phyloP scores from a whole-genome alignment of 495 filamentous ascomycete genomes.

The Trichoderma gamsii region DNA sequence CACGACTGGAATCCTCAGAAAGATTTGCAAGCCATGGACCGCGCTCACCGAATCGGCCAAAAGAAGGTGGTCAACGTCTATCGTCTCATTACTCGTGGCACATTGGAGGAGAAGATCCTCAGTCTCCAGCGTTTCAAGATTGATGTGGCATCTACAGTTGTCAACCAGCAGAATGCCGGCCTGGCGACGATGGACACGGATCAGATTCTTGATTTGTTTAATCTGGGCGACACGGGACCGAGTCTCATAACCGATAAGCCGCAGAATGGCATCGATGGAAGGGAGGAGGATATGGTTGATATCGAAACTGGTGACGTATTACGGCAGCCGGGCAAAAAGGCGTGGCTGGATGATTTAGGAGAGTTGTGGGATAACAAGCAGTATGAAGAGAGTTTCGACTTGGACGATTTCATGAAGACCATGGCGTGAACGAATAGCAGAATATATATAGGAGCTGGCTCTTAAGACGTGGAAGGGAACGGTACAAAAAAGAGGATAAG shows the following conservation, averaged over 20 bases:
- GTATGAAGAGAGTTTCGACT: constrained; percentile 94
- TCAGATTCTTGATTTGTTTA: constrained; percentile 95
- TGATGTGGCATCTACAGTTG: constrained; percentile 94
- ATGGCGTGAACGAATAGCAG: constrained; percentile 53
- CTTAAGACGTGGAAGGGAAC: neutral
- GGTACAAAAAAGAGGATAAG: neutral
- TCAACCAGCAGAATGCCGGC: constrained; percentile 97
- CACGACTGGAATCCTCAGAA: constrained; percentile 99
- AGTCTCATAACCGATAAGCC: constrained; percentile 54
- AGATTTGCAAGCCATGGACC: constrained; percentile 98
- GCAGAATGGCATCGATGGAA: constrained; percentile 46
- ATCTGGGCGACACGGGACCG: constrained; percentile 70
- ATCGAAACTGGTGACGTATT: constrained; percentile 77
- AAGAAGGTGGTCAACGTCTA: constrained; percentile 99
- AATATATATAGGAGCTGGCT: neutral
- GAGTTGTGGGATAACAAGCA: constrained; percentile 95
- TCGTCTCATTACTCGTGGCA: constrained; percentile 88
- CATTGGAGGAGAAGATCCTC: constrained; percentile 97
- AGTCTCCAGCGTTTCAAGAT: constrained; percentile 99
- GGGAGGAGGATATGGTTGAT: constrained; percentile 91
- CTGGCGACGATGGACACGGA: constrained; percentile 94
- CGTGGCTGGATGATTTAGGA: constrained; percentile 85
- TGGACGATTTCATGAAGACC: constrained; percentile 83
- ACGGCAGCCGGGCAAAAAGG: constrained; percentile 92
- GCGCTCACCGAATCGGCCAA: constrained; percentile 95